These are phyloP conservation scores for Coix lacrymajobi DNA, from an alignment of 176 grass and related monocot species.

Conservation along the genomic window DNA sequence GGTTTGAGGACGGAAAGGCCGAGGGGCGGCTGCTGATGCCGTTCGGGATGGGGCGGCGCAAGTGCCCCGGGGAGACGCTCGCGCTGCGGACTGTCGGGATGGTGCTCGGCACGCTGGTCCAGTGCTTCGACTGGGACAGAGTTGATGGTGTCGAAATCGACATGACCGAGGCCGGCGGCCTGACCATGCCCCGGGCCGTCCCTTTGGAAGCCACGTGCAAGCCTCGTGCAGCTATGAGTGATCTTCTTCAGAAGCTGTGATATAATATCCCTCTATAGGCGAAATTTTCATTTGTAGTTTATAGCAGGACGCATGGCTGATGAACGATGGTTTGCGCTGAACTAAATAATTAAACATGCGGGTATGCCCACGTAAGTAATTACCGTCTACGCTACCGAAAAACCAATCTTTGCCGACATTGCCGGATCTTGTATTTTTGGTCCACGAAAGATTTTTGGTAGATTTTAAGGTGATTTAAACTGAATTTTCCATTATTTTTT, in stretches of 20 bases:
- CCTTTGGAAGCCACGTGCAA: neutral
- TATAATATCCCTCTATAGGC: neutral
- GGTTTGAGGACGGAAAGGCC: slow-evolving; percentile 33
- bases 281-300: neutral
- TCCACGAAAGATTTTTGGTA: too few relatives aligned
- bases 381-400: too few relatives aligned
- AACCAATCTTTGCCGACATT: too few relatives aligned
- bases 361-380: too few relatives aligned
- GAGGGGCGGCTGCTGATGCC: slow-evolving; percentile 37
- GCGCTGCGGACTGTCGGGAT: neutral
- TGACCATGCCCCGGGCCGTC: neutral
- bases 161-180: neutral
- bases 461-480: too few relatives aligned
- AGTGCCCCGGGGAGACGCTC: slow-evolving; percentile 7
- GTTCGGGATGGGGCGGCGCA: slow-evolving; percentile 64
- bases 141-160: neutral
- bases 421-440: too few relatives aligned
- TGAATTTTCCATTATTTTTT: too few relatives aligned
- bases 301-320: neutral
- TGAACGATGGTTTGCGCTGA: neutral
- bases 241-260: neutral
- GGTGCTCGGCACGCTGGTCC: neutral
- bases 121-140: neutral
- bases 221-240: neutral
- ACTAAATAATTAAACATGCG: neutral